Conservation (phyloP, 768 basidiomycete species). For the Lyophyllum atratum region DNA sequence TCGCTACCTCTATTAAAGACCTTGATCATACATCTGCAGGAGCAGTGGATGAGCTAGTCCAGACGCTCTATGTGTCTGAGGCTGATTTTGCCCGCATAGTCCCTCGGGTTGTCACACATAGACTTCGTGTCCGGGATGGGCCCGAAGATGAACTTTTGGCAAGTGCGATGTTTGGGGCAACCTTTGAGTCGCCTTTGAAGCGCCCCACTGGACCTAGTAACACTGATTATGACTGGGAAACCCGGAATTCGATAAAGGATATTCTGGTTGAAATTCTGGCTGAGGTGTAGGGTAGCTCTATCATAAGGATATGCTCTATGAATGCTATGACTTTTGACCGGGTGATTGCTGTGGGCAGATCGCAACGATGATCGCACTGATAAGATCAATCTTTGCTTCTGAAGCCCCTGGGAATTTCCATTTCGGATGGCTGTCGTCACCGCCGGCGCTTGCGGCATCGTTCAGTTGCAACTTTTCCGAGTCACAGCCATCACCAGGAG, state of each 20-base stretch:
- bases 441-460: no score
- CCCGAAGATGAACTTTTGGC: conserved; percentile 72
- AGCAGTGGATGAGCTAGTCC: conserved; percentile 17
- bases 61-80: conserved; percentile 64
- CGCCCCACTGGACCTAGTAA: neutral
- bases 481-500: neutral
- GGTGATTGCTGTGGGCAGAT: no score
- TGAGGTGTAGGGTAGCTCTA: conserved; percentile 39
- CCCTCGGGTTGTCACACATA: conserved; percentile 74
- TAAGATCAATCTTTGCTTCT: neutral
- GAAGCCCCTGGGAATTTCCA: neutral
- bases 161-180: conserved; percentile 61
- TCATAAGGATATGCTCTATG: no score
- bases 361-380: no score
- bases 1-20: neutral
- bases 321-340: no score
- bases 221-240: conserved; percentile 19
- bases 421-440: no score
- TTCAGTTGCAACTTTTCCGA: neutral
- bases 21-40: neutral
- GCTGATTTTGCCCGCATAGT: conserved; percentile 75
- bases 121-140: conserved; percentile 67
- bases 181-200: conserved; percentile 33
- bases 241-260: conserved; percentile 58
- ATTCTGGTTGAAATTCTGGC: conserved; percentile 60